Evolutionary conservation across 768 basidiomycete species (phyloP), one percentile per base, ranked within the genome.

Genomic region (Crepidotus variabilis): DNA sequence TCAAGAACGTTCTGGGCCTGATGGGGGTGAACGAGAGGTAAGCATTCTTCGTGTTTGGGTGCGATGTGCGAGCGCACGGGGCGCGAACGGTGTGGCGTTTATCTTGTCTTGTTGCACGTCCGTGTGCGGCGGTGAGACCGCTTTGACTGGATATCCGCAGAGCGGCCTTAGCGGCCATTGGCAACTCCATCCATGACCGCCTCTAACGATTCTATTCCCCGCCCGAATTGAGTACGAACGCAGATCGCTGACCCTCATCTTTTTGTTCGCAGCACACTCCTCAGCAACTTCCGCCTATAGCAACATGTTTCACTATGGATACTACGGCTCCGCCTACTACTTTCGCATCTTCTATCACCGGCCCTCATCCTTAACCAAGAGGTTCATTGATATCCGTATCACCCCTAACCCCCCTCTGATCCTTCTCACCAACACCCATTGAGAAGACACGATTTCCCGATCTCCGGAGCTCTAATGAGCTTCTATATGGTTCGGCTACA

Each of bases 11-110:
- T 32, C 35, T 64, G 32, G 61, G 65, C 45, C 14, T 62, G 22
- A 50, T 55, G 13, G 36, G 60, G 11, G 33, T 66, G 10, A 58
- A 69, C 11, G 58, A 64, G 32, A 71, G 63, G 73, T 74, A 57
- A 63, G 66, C 62, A 21, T 50, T 48, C 47, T 50, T 43, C 18
- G 47, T 39, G 21, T 28, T 46, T 33, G n/a, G 36, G 16, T 16
- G 9, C n/a, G 18, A 2, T 20, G 36, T 43, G 39, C 28, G 28
- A 28, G 28, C 8, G 28, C 4, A 8, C 8, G 4, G 28, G 28
- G 3, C 28, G 28, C 28, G 4, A 8, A 4, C 28, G 8, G 28
- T 28, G 8, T 28, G 28, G 8, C 28, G 28, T 8, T 8, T 8
- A 28, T 28, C 4, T 28, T 28, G 28, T 28, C 8, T 28, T 28